A percentile compares a stretch with the other conserved stretches of the same genome.
Conservation (phyloP, 2,329 filamentous ascomycete genomes). For the Hymenoscyphus albidus region DNA sequence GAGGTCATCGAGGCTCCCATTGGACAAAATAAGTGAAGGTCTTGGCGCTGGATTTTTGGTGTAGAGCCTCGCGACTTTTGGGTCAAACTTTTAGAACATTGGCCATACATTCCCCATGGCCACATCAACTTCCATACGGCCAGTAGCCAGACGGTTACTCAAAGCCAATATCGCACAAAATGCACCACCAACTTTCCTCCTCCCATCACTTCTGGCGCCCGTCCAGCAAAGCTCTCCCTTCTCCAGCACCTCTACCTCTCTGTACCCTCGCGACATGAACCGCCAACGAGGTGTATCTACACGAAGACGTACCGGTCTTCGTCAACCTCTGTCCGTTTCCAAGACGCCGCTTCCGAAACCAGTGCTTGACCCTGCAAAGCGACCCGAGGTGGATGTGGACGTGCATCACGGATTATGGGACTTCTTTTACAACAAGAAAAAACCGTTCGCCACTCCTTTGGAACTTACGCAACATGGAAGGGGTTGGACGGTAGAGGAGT, state of each 20-base stretch:
- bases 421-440: conserved; percentile 74
- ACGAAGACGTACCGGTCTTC: conserved; percentile 71
- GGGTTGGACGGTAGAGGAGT: conserved; percentile 78
- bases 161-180: conserved; percentile 18
- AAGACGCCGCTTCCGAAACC: conserved; percentile 72
- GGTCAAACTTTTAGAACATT: neutral
- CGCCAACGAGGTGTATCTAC: conserved; percentile 76
- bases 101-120: conserved; percentile 27
- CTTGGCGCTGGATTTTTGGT: too few species aligned
- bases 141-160: conserved; percentile 23
- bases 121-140: conserved; percentile 28
- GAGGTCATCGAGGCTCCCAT: too few species aligned
- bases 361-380: conserved; percentile 54
- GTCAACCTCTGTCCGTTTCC: conserved; percentile 69
- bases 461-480: conserved; percentile 72
- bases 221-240: conserved; percentile 32
- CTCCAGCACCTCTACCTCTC: conserved; percentile 30
- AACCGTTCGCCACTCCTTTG: conserved; percentile 66
- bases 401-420: conserved; percentile 84
- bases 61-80: conserved; percentile 2
- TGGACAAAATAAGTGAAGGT: too few species aligned
- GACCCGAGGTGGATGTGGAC: conserved; percentile 52
- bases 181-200: conserved; percentile 32
- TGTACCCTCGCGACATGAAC: conserved; percentile 65
- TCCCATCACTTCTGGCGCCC: conserved; percentile 28